These are phyloP conservation scores for Coffea eugenioides DNA, from an alignment of 257 asterid genomes.

Conservation along the genomic window DNA sequence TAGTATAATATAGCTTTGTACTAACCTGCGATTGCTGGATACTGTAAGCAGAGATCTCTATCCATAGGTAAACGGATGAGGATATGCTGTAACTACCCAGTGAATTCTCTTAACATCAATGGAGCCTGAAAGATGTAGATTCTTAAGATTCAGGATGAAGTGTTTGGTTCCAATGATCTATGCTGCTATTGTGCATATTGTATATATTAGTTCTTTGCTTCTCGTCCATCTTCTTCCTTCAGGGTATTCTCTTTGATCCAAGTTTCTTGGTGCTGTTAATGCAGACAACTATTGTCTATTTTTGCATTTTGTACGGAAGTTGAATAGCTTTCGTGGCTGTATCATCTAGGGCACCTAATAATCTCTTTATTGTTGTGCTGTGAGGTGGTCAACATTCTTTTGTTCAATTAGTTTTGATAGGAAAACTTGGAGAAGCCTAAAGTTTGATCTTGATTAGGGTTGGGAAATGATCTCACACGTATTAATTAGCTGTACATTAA, in stretches of 20 bases:
- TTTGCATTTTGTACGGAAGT: background rate
- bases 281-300: background rate
- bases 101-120: conserved; percentile 2
- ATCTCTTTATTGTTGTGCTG: background rate
- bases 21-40: conserved; percentile 1
- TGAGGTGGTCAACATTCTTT: background rate
- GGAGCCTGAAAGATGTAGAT: conserved; percentile 8
- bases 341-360: background rate
- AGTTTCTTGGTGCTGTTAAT: background rate
- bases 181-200: background rate
- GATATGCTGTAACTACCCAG: conserved; percentile 26
- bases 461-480: too few species aligned
- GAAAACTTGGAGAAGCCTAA: background rate
- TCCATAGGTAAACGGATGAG: conserved; percentile 28
- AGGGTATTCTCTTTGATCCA: background rate
- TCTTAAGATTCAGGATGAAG: conserved; percentile 5
- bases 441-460: too few species aligned
- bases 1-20: conserved; percentile 32
- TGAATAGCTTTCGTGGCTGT: background rate
- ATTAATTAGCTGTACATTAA: too few species aligned
- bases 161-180: background rate
- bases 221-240: too few species aligned
- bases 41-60: conserved; percentile 19
- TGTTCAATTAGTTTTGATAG: background rate
- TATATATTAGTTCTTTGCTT: background rate